Evolutionary conservation across 345 rosid genomes (phyloP), one percentile per base, ranked within the genome.

Genomic region (Acer negundo): DNA sequence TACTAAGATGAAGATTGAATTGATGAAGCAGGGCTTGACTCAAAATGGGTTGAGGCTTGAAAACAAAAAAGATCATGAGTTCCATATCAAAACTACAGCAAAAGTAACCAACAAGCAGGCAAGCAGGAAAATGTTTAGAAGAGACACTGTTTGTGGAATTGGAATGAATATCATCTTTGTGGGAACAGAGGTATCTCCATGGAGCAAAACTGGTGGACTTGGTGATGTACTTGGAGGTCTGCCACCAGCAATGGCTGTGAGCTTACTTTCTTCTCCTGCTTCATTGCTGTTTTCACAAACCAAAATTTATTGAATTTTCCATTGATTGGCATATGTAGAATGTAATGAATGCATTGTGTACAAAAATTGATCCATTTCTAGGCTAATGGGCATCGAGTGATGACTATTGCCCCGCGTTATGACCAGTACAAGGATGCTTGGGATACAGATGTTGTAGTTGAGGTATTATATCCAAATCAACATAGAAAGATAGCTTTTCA

Each of bases 121-220:
- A 1, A 63, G 51, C 22, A 66, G 62, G 59, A 65, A 73, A 9
- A 23, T 7, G 16, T 38, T 44, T 22, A 66, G 10, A 42, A 65
- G 53, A 2, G 62, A 31, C 7, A 58, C 76, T 73, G 49, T 72
- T 9, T 84, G 84, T 65, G 62, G 72, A 49, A 58, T 40, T 40
- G 83, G 87, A 38, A 78, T 78, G 88, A 70, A 59, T 65, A 26
- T 82, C 55, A 16, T 73, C 4, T 78, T 82, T 64, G 62, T 80
- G 2, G 84, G 78, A 51, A 46, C 81, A n/a, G 88, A 82, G 75
- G 79, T 80, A 7, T 78, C 77, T 74, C 84, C 86, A 4, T 85
- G 88, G 84, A 85, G 84, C 82, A 85, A 82, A 62, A 85, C 88
- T 15, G 88, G 88, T 12, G 88, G 86, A 12, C 88, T 85, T 12